These are phyloP conservation scores for Neoboletus magnificus DNA, from an alignment of 768 basidiomycete species.

Conservation along the genomic window DNA sequence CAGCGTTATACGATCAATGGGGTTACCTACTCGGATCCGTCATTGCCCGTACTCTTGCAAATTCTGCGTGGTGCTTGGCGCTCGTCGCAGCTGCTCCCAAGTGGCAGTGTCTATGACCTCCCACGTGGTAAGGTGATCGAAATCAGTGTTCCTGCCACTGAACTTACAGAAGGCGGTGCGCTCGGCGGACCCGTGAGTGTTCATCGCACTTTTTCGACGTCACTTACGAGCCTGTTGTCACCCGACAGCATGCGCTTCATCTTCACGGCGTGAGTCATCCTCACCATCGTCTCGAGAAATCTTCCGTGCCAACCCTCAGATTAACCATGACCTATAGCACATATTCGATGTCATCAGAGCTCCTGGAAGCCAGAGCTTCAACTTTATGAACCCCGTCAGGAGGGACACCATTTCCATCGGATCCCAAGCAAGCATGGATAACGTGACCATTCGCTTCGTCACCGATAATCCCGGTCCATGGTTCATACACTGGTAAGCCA, in stretches of 20 bases:
- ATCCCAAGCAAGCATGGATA: conserved; percentile 30
- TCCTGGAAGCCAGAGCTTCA: conserved; percentile 37
- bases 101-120: conserved; percentile 13
- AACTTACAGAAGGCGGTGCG: conserved; percentile 13
- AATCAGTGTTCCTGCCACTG: conserved; percentile 16
- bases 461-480: conserved; percentile 54
- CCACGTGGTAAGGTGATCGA: conserved; percentile 16
- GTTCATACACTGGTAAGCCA: conserved; percentile 21
- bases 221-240: background rate
- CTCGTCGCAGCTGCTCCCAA: conserved; percentile 13
- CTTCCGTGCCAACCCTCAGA: background rate
- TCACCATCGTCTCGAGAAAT: background rate
- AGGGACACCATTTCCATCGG: conserved; percentile 47
- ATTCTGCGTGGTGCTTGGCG: conserved; percentile 20
- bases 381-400: conserved; percentile 48
- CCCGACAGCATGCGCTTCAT: conserved; percentile 20
- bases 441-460: conserved; percentile 56
- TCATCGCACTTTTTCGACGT: background rate
- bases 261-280: conserved; percentile 18
- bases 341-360: conserved; percentile 40
- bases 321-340: conserved; percentile 29
- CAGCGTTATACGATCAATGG: conserved; percentile 9
- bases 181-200: conserved; percentile 33
- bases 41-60: conserved; percentile 19
- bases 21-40: conserved; percentile 4